Evolutionary conservation across 208 protist species (phyloP).

Genomic region (Leishmania amazonensis): DNA sequence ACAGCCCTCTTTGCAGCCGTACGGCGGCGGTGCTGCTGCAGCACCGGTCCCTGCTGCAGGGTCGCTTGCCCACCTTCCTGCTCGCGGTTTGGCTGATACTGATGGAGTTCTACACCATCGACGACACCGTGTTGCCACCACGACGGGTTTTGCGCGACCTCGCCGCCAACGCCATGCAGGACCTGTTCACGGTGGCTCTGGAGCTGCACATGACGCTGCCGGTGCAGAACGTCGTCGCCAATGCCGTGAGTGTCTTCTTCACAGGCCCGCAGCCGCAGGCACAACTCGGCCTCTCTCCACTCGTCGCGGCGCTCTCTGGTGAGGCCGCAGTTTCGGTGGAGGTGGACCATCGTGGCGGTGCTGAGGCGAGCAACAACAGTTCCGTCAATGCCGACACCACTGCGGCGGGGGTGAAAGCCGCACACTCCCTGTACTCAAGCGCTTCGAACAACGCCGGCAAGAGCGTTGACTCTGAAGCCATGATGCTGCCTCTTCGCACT

Average conservation of each 20-base stretch:
- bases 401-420: background rate
- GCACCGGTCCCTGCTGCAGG: constrained; percentile 48
- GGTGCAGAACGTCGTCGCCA: constrained; percentile 64
- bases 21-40: constrained; percentile 30
- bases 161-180: constrained; percentile 56
- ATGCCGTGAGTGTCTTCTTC: constrained; percentile 54
- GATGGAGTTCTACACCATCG: constrained; percentile 34
- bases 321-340: background rate
- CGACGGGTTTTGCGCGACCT: constrained; percentile 53
- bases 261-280: constrained; percentile 8
- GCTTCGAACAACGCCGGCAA: background rate
- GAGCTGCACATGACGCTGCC: constrained; percentile 36
- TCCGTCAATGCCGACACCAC: background rate
- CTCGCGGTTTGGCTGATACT: constrained; percentile 58
- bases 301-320: background rate
- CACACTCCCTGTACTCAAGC: background rate
- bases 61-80: constrained; percentile 48
- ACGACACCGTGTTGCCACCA: constrained; percentile 25
- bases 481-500: background rate
- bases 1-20: constrained; percentile 8
- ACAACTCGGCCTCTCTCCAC: background rate
- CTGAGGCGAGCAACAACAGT: background rate
- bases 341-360: background rate
- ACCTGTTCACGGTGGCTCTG: constrained; percentile 56
- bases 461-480: background rate